Conservation (phyloP, 1,284 basidiomycete genomes). For the Apiotrichum veenhuisii region DNA sequence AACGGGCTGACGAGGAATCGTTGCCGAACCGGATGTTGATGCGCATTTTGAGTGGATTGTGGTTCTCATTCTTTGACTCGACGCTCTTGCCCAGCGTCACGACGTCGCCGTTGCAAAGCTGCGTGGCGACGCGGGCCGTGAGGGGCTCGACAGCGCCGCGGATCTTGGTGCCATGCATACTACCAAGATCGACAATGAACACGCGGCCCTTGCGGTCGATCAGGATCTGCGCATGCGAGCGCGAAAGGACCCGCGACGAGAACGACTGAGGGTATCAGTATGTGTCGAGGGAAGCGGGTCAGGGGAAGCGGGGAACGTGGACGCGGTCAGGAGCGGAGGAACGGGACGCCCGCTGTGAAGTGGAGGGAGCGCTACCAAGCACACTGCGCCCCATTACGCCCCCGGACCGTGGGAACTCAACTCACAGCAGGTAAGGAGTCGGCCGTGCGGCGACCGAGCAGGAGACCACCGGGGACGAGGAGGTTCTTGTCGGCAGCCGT, state of each 20-base stretch:
- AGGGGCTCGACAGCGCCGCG: neutral
- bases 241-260: slow-evolving; percentile 31
- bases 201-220: slow-evolving; percentile 25
- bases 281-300: neutral
- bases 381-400: too few relatives aligned
- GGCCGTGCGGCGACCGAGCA: slow-evolving; percentile 6
- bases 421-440: slow-evolving; percentile 5
- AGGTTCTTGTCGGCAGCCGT: neutral
- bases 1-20: neutral
- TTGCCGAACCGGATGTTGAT: slow-evolving; percentile 3
- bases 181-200: slow-evolving; percentile 30
- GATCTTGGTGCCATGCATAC: slow-evolving; percentile 32
- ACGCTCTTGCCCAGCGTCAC: slow-evolving; percentile 31
- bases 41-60: slow-evolving; percentile 3
- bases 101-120: slow-evolving; percentile 24
- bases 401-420: too few relatives aligned
- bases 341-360: neutral
- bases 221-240: slow-evolving; percentile 28
- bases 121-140: slow-evolving; percentile 12
- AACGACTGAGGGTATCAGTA: slow-evolving; percentile 17
- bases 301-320: neutral
- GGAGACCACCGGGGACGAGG: slow-evolving; percentile 5
- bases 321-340: neutral
- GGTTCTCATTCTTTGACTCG: neutral
- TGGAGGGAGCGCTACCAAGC: too few relatives aligned